Base-by-base conservation (phyloP, 352 stramenopile genomes). In the Phytophthora boehmeriae region DNA sequence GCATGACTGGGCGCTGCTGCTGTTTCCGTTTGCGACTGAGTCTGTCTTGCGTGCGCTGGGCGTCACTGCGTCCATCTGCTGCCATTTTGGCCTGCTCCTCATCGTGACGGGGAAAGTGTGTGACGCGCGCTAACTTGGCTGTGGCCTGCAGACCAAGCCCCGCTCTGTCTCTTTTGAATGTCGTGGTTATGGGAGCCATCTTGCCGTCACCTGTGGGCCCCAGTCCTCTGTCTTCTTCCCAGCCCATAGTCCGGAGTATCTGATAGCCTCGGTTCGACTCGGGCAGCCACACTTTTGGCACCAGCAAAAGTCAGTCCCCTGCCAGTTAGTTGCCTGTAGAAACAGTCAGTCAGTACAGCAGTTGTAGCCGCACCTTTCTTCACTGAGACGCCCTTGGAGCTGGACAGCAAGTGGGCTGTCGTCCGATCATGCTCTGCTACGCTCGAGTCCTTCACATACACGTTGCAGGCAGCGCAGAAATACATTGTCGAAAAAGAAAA, bases 251-350 rank as follows among this genome's bases (percentile, higher is more conserved):
- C 56, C 71, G 76, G 32, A 90, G 66, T 59, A 88, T 55, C 39
- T 86, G 68, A 62, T 82, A 88, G 25, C 80, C 78, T 19, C 78
- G 76, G 51, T 90, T 90, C n/a, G 78, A 78, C 62, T 87, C 78
- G 1, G 80, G 78, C 35, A 90, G 68, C 80, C 80, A 90, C 16
- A 88, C 72, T 86, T n/a, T n/a, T 46, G 23, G 54, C 10, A 14
- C 11, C 9, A 42, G 30, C 39, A 25, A 2, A n/a, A 65, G 52
- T 54, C 11, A 61, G n/a, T 38, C 25, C 20, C 19, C 28, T 35
- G 19, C 42, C 9, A 57, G 36, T 36, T 3, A 1, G 16, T 48
- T 44, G 11, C 9, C 38, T 2, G 19, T 22, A 4, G 14, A 16
- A 44, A 17, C 16, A 22, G 57, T 13, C 16, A 10, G 13, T 35